Evolutionary conservation across 257 asterid genomes (phyloP).

Genomic region (Cinchona pubescens): DNA sequence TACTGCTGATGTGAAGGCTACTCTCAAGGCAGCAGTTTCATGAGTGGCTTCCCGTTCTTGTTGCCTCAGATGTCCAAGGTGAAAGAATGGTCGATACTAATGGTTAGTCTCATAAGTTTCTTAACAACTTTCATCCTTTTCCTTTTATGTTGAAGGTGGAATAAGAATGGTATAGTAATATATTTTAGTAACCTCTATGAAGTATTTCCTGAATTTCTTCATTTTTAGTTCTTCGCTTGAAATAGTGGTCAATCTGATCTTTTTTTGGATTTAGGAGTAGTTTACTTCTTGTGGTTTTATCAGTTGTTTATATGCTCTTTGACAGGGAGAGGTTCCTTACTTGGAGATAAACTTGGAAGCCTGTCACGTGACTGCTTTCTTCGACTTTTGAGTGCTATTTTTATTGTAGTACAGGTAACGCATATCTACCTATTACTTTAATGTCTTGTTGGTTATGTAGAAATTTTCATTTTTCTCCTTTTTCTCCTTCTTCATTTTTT

Average conservation of each 20-base stretch:
- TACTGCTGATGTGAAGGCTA: slow-evolving; percentile 78
- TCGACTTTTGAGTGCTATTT: slow-evolving; percentile 80
- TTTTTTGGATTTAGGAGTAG: not conserved
- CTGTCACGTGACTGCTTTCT: slow-evolving; percentile 85
- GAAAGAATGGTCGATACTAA: slow-evolving; percentile 73
- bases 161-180: too few species aligned
- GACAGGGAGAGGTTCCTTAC: slow-evolving; percentile 88
- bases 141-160: not conserved
- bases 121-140: not conserved
- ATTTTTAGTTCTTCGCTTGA: too few species aligned
- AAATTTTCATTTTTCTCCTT: too few species aligned
- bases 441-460: not conserved
- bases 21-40: slow-evolving; percentile 77
- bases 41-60: slow-evolving; percentile 60
- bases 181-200: not conserved
- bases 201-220: too few species aligned
- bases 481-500: too few species aligned
- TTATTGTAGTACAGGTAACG: slow-evolving; percentile 92
- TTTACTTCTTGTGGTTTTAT: not conserved
- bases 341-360: slow-evolving; percentile 83
- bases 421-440: slow-evolving; percentile 32
- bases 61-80: slow-evolving; percentile 61
- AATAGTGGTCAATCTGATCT: not conserved
- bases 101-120: slow-evolving; percentile 49
- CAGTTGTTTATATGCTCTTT: not conserved